These are phyloP conservation scores for Medicago ruthenica DNA, from an alignment of 306 rosid genomes.

Conservation along the genomic window DNA sequence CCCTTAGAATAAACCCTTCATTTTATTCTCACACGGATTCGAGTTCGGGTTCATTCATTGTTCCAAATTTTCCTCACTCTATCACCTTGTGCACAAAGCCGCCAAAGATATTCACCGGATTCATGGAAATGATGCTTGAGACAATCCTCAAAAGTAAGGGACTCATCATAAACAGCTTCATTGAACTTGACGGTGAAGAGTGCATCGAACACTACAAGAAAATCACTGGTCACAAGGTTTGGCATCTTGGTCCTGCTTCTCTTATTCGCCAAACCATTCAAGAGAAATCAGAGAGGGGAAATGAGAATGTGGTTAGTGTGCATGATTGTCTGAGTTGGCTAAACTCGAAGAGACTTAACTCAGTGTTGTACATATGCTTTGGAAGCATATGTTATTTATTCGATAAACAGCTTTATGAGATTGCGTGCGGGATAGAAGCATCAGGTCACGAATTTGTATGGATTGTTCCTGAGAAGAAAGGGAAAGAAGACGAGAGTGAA, in stretches of 20 bases:
- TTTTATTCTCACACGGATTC: neutral
- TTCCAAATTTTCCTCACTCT: conserved; percentile 38
- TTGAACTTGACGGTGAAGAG: conserved; percentile 46
- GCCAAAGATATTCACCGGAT: neutral
- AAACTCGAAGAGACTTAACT: conserved; percentile 27
- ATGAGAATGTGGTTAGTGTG: conserved; percentile 28
- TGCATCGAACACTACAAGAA: conserved; percentile 16
- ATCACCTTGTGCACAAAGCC: conserved; percentile 13
- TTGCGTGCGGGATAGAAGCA: conserved; percentile 38
- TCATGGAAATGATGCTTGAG: neutral
- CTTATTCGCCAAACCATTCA: neutral
- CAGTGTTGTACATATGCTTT: conserved; percentile 47
- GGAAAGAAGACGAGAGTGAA: conserved; percentile 2
- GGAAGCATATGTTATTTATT: conserved; percentile 32
- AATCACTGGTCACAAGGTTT: conserved; percentile 23
- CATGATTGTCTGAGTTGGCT: conserved; percentile 44
- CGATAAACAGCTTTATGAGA: conserved; percentile 43
- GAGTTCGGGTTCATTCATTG: neutral
- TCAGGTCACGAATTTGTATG: conserved; percentile 10
- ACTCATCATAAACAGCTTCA: conserved; percentile 39
- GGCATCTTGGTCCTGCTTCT: conserved; percentile 50
- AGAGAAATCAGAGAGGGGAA: conserved; percentile 37
- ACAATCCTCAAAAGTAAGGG: conserved; percentile 39
- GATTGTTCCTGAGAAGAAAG: conserved; percentile 46
- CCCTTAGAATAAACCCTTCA: neutral